Evolutionary conservation across 208 protist genomes (phyloP), one percentile per base, ranked within the genome.

Genomic region (Spongospora subterranea): DNA sequence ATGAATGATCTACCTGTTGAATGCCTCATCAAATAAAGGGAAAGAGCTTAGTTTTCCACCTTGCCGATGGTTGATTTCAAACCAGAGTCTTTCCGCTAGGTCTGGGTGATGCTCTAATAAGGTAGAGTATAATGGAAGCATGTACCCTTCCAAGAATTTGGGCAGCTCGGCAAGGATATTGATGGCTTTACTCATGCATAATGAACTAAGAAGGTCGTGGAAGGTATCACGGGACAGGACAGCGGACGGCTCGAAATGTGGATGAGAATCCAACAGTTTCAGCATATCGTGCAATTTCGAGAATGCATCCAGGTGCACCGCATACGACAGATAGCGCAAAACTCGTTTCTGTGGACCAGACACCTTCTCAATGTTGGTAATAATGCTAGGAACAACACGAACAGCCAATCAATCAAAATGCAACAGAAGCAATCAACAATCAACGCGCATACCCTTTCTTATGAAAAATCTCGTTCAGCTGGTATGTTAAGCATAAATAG

Each of bases 301-400:
- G 71, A 82, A 82, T 20, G n/a, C 71, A 82, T 82, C 71, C 35
- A 82, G 71, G 40, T n/a, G 71, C 17, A 82, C 40, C 35, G 71
- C 71, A 45, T 6, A 6, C n/a, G 71, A 82, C 17, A 82, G 71
- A 82, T 82, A 35, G 13, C 17, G 17, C 17, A 82, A n/a, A 35
- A 43, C 40, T 39, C 71, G 35, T 6, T 82, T 35, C 40, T 82
- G 71, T n/a, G 35, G n/a, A 6, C 11, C 6, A 6, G 71, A 82
- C 24, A 60, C 50, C 6, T 60, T 6, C 6, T 24, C n/a, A n/a
- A n/a, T n/a, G n/a, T n/a, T n/a, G n/a, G n/a, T 6, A 60, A 60
- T 24, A 60, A 24, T 60, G 50, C 6, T 6, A 6, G 50, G 24
- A 29, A 29, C 50, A 60, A 6, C 24, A 60, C 6, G 24, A 29